These are phyloP conservation scores for Aleurites moluccanus DNA, from an alignment of 441 rosid species.

Conservation along the genomic window DNA sequence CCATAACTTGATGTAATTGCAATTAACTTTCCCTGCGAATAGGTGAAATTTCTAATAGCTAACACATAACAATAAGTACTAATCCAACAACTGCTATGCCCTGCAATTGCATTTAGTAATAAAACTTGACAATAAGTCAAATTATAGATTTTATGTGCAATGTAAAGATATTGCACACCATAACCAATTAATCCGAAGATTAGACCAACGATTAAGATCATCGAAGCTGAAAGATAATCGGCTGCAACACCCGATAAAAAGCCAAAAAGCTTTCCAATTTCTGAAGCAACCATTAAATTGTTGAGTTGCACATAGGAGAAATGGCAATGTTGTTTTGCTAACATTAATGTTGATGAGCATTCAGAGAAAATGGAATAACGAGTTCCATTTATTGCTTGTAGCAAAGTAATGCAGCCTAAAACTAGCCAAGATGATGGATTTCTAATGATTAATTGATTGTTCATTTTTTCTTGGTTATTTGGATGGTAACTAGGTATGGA, in stretches of 20 bases:
- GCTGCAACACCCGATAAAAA: slow-evolving; percentile 27
- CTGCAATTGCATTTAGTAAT: slow-evolving; percentile 30
- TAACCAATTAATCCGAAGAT: slow-evolving; percentile 31
- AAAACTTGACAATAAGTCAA: slow-evolving; percentile 32
- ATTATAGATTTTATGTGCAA: slow-evolving; percentile 5
- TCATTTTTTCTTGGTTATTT: slow-evolving; percentile 12
- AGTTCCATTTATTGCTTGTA: slow-evolving; percentile 29
- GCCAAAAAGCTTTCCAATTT: slow-evolving; percentile 33
- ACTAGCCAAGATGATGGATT: slow-evolving; percentile 26
- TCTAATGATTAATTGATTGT: slow-evolving; percentile 3
- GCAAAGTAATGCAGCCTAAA: slow-evolving; percentile 26
- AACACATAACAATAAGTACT: slow-evolving; percentile 31
- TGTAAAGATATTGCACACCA: slow-evolving; percentile 34
- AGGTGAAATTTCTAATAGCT: slow-evolving; percentile 26
- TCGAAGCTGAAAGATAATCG: slow-evolving; percentile 25
- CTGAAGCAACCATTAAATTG: slow-evolving; percentile 34
- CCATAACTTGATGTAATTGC: slow-evolving; percentile 31
- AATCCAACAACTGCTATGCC: slow-evolving; percentile 32
- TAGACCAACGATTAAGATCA: slow-evolving; percentile 30
- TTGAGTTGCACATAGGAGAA: slow-evolving; percentile 34
- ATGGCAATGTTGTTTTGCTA: not conserved
- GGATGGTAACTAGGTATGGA: slow-evolving; percentile 17
- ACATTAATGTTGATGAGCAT: not conserved
- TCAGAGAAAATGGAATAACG: slow-evolving; percentile 2
- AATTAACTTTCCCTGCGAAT: slow-evolving; percentile 9